These are phyloP conservation scores for Tolypocladium guangdongense DNA, from an alignment of 2,329 filamentous ascomycete species.

Conservation along the genomic window DNA sequence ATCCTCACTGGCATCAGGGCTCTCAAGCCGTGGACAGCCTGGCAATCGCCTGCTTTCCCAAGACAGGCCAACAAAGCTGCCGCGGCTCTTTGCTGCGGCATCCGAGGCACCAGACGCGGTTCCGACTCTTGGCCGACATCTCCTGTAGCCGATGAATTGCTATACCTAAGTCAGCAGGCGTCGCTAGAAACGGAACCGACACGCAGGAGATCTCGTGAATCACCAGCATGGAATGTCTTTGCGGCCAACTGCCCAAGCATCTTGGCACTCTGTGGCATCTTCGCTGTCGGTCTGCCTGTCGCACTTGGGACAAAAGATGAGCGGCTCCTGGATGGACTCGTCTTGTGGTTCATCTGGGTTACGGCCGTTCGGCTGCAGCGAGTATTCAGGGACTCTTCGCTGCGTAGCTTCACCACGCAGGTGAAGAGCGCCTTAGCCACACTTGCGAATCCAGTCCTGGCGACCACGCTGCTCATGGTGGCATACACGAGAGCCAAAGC, in stretches of 20 bases:
- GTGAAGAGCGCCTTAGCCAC: slow-evolving; percentile 24
- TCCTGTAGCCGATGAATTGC: background rate
- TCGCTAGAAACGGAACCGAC: background rate
- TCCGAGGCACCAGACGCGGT: background rate
- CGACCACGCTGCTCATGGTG: slow-evolving; percentile 32
- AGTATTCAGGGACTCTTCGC: slow-evolving; percentile 16
- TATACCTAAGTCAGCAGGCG: background rate
- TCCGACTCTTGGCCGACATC: background rate
- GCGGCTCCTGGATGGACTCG: slow-evolving; percentile 32
- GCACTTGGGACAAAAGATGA: slow-evolving; percentile 21
- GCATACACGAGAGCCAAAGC: slow-evolving; percentile 31
- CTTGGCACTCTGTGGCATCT: slow-evolving; percentile 18
- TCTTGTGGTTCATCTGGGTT: slow-evolving; percentile 40
- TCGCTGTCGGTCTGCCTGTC: slow-evolving; percentile 30
- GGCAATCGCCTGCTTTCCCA: background rate
- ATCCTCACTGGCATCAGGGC: background rate
- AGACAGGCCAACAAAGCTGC: background rate
- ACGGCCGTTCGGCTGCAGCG: slow-evolving; percentile 26
- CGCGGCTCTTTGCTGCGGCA: background rate
- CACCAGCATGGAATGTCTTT: background rate
- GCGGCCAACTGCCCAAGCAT: slow-evolving; percentile 14
- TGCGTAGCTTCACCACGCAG: slow-evolving; percentile 3
- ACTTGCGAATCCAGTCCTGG: slow-evolving; percentile 35
- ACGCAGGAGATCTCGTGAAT: too few relatives aligned
- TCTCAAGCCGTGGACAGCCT: background rate